phyloP scores from a whole-genome alignment of 208 protist genomes.

The Giardia muris region DNA sequence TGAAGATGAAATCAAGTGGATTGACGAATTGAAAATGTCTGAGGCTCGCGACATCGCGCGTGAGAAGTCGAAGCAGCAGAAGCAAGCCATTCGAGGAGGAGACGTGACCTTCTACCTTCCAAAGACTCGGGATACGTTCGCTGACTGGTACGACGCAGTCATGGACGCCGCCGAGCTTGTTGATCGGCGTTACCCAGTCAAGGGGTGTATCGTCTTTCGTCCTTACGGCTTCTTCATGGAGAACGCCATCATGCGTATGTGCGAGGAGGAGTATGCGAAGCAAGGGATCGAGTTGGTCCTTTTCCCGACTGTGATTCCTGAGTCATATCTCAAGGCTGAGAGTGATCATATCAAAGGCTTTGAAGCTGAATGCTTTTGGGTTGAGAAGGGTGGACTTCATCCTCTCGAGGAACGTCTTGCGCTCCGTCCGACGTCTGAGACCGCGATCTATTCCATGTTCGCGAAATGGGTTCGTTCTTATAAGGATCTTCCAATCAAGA shows the following conservation, averaged over 20 bases:
- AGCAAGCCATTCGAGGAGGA: background rate
- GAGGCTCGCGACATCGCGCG: background rate
- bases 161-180: conserved; percentile 37
- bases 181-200: conserved; percentile 48
- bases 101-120: conserved; percentile 9
- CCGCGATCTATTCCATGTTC: conserved; percentile 51
- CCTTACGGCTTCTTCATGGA: conserved; percentile 48
- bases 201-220: conserved; percentile 44
- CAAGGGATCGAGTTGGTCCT: conserved; percentile 35
- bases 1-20: too few relatives aligned
- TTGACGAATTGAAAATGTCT: too few relatives aligned
- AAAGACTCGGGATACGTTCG: conserved; percentile 5
- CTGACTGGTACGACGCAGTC: conserved; percentile 30
- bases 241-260: conserved; percentile 42
- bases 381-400: conserved; percentile 34
- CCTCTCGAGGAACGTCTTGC: conserved; percentile 40
- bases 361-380: conserved; percentile 45
- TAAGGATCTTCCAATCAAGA: conserved; percentile 48
- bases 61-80: background rate
- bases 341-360: conserved; percentile 48
- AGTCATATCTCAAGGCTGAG: conserved; percentile 40
- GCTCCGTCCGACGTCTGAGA: conserved; percentile 49
- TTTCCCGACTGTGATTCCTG: conserved; percentile 48
- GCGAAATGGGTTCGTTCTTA: conserved; percentile 42
- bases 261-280: conserved; percentile 41